Conservation (phyloP, 2,329 filamentous ascomycete genomes). For the Talaromyces sp. region DNA sequence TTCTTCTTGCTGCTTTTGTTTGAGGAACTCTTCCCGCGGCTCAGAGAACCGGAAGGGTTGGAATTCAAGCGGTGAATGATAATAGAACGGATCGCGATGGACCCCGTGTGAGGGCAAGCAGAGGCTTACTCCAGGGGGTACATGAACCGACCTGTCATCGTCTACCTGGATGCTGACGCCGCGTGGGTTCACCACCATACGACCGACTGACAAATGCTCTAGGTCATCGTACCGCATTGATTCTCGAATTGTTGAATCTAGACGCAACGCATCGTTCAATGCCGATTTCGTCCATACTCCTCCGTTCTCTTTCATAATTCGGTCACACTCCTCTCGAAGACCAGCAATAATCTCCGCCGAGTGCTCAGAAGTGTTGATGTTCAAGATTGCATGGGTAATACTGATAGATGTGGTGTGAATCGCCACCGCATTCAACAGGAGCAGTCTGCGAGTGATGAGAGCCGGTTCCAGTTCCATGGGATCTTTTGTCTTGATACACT, state of each 20-base stretch:
- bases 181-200: neutral
- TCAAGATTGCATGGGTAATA: slow-evolving; percentile 2
- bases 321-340: neutral
- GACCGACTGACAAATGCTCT: neutral
- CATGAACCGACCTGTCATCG: neutral
- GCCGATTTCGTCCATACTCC: slow-evolving; percentile 1
- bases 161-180: neutral
- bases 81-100: neutral
- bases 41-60: neutral
- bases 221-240: slow-evolving; percentile 4
- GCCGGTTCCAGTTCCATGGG: neutral
- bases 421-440: neutral
- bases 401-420: slow-evolving; percentile 3
- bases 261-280: neutral
- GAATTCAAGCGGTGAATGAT: neutral
- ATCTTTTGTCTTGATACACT: neutral
- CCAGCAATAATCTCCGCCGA: neutral
- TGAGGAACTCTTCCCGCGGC: neutral
- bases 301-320: neutral
- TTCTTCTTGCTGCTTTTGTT: neutral
- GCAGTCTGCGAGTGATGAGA: neutral
- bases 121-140: neutral
- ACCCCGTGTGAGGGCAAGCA: slow-evolving; percentile 1
- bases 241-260: slow-evolving; percentile 1
- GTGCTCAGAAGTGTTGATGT: neutral